Conservation (phyloP, 306 rosid genomes). For the Malus orientalis region DNA sequence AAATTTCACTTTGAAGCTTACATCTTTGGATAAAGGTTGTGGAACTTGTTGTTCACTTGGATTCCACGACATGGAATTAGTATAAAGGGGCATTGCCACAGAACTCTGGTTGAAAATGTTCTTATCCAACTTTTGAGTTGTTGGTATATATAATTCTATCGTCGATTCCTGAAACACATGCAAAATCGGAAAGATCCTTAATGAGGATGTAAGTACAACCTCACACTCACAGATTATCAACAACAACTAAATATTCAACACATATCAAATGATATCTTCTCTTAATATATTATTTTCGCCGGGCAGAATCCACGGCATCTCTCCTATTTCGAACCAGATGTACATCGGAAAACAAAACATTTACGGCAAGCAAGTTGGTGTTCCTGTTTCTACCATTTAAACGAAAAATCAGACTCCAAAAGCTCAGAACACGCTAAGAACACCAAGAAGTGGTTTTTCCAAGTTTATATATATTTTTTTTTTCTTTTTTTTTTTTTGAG, state of each 20-base stretch:
- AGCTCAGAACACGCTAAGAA: background rate
- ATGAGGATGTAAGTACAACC: background rate
- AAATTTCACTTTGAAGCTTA: constrained; percentile 4
- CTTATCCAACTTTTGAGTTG: constrained; percentile 7
- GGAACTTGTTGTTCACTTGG: constrained; percentile 18
- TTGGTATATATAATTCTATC: constrained; percentile 10
- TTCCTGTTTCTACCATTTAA: background rate
- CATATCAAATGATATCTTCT: background rate
- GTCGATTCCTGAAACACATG: background rate
- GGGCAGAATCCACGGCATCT: background rate
- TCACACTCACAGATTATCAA: background rate
- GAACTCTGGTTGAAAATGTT: background rate
- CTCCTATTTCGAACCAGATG: background rate
- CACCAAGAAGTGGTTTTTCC: background rate
- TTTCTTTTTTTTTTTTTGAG: no score
- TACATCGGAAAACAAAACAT: background rate
- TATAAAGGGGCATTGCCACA: constrained; percentile 8
- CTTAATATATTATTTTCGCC: background rate
- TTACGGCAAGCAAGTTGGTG: background rate
- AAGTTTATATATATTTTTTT: background rate
- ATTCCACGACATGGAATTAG: constrained; percentile 12
- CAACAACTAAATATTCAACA: background rate
- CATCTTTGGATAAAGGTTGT: constrained; percentile 8
- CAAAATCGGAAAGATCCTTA: background rate
- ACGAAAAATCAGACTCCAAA: background rate